These are phyloP conservation scores for Psilocybe cyanescens DNA, from an alignment of 768 basidiomycete species.

Conservation along the genomic window DNA sequence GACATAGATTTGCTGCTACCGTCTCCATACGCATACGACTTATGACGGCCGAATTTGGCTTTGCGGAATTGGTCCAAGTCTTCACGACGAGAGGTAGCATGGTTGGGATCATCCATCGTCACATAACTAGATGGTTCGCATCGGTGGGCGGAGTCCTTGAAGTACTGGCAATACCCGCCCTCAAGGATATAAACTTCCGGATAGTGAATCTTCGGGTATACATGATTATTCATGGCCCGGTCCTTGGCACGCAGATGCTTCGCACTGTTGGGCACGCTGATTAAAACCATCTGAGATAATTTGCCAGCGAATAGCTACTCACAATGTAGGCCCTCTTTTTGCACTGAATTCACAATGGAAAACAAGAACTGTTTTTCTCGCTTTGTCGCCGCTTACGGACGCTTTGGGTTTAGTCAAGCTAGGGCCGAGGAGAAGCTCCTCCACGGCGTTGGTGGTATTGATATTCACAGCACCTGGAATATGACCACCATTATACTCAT, in stretches of 20 bases:
- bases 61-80: slow-evolving; percentile 93
- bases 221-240: slow-evolving; percentile 83
- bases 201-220: slow-evolving; percentile 92
- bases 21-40: slow-evolving; percentile 94
- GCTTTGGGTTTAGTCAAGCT: slow-evolving; percentile 60
- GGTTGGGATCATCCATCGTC: slow-evolving; percentile 92
- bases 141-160: slow-evolving; percentile 62
- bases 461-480: slow-evolving; percentile 91
- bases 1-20: slow-evolving; percentile 43
- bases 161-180: slow-evolving; percentile 94
- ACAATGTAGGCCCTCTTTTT: slow-evolving; percentile 97
- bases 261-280: slow-evolving; percentile 55
- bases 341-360: slow-evolving; percentile 99
- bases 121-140: slow-evolving; percentile 88
- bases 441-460: slow-evolving; percentile 77
- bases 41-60: slow-evolving; percentile 84
- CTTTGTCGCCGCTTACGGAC: slow-evolving; percentile 73
- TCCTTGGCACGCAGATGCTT: slow-evolving; percentile 93
- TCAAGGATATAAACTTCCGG: slow-evolving; percentile 97
- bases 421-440: slow-evolving; percentile 75
- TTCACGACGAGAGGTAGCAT: slow-evolving; percentile 78
- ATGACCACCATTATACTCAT: slow-evolving; percentile 94
- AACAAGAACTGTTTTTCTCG: slow-evolving; percentile 82
- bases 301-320: slow-evolving; percentile 30
- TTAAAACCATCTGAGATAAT: neutral